phyloP scores from a whole-genome alignment of 1,139 yeast genomes.

The Blastobotrys ciferrii region DNA sequence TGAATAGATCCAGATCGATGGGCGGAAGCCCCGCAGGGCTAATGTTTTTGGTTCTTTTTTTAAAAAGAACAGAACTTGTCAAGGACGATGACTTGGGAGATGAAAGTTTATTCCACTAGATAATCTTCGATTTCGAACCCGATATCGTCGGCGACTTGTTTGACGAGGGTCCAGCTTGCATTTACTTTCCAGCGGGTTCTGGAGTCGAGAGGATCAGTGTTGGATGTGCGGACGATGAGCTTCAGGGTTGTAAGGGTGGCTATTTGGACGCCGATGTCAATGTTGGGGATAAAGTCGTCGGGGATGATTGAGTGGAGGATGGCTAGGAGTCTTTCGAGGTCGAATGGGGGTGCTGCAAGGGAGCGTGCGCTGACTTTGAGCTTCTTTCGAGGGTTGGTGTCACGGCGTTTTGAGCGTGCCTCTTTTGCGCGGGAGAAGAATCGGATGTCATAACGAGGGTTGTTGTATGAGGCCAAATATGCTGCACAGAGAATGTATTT shows the following conservation, averaged over 20 bases:
- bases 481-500: constrained; percentile 65
- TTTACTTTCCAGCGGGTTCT: constrained; percentile 65
- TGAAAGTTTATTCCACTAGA: constrained; percentile 37
- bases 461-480: constrained; percentile 66
- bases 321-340: constrained; percentile 65
- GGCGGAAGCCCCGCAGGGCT: too few relatives aligned
- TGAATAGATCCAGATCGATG: too few relatives aligned
- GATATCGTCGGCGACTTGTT: constrained; percentile 51
- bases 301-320: constrained; percentile 56
- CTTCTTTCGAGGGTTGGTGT: constrained; percentile 44
- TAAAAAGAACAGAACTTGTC: too few relatives aligned
- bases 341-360: constrained; percentile 61
- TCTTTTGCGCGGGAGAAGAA: constrained; percentile 60
- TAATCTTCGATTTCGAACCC: constrained; percentile 56
- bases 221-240: constrained; percentile 47
- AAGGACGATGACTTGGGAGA: too few relatives aligned
- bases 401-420: constrained; percentile 44
- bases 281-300: constrained; percentile 39
- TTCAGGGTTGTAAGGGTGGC: constrained; percentile 60
- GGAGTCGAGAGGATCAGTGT: constrained; percentile 58
- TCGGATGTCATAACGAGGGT: constrained; percentile 57
- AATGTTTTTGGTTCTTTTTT: too few relatives aligned
- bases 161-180: constrained; percentile 52
- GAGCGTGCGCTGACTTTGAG: constrained; percentile 52
- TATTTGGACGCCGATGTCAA: constrained; percentile 56